Percentiles rank a stretch among this genome's conserved stretches.
Evolutionary conservation across 306 rosid species (phyloP).

Genomic region (Sicyos edulis): DNA sequence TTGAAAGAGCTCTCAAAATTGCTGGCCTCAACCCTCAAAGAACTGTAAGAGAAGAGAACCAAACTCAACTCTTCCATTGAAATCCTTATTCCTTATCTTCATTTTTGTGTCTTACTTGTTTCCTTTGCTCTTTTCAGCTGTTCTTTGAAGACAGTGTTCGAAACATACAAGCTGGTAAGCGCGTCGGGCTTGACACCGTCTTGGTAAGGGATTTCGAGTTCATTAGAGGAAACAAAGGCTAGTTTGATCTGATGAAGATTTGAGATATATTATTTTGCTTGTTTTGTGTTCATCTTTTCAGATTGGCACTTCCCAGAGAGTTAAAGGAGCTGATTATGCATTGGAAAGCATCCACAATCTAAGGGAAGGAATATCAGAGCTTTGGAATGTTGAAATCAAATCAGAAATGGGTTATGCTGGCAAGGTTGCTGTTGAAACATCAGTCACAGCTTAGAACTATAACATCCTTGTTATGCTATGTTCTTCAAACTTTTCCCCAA

Average conservation of each 20-base stretch:
- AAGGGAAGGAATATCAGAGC: slow-evolving; percentile 79
- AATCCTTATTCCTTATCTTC: not conserved
- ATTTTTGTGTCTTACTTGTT: not conserved
- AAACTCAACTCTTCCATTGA: not conserved
- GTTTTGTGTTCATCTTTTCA: slow-evolving; percentile 23
- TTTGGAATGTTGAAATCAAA: slow-evolving; percentile 67
- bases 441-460: slow-evolving; percentile 61
- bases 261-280: not conserved
- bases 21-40: slow-evolving; percentile 76
- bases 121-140: slow-evolving; percentile 40
- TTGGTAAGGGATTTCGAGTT: slow-evolving; percentile 42
- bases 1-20: slow-evolving; percentile 65
- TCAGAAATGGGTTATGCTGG: slow-evolving; percentile 63
- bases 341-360: slow-evolving; percentile 92
- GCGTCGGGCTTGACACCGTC: slow-evolving; percentile 78
- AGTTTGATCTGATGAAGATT: not conserved
- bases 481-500: not conserved
- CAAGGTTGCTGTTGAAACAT: slow-evolving; percentile 71
- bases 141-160: slow-evolving; percentile 95
- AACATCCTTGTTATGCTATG: not conserved
- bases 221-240: not conserved
- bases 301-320: slow-evolving; percentile 83
- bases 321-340: slow-evolving; percentile 90
- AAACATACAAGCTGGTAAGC: slow-evolving; percentile 82
- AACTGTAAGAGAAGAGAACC: slow-evolving; percentile 47